Evolutionary conservation across 352 stramenopile species (phyloP).

Genomic region (Phytophthora brassicae): DNA sequence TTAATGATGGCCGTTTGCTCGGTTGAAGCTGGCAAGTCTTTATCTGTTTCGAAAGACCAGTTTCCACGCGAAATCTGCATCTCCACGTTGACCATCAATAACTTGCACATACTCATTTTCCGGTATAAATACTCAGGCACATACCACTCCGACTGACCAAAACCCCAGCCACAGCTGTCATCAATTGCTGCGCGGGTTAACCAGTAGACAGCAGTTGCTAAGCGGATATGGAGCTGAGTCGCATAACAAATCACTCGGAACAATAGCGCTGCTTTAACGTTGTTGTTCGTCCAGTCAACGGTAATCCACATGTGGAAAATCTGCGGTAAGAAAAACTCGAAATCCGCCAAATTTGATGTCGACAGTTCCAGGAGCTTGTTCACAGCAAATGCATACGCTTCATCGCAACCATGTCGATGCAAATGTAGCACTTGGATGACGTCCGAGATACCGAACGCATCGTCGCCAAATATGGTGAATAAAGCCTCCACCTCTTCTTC

Average conservation of each 20-base stretch:
- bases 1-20: slow-evolving; percentile 64
- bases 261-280: slow-evolving; percentile 72
- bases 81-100: slow-evolving; percentile 82
- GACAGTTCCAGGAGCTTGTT: slow-evolving; percentile 75
- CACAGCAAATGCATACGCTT: slow-evolving; percentile 69
- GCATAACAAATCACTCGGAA: slow-evolving; percentile 75
- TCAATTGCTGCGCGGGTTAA: slow-evolving; percentile 74
- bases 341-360: slow-evolving; percentile 64
- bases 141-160: slow-evolving; percentile 73
- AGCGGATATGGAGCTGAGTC: slow-evolving; percentile 72
- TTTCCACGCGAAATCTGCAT: slow-evolving; percentile 71
- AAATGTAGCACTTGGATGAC: slow-evolving; percentile 84
- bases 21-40: slow-evolving; percentile 63
- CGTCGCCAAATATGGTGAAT: slow-evolving; percentile 49
- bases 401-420: slow-evolving; percentile 72
- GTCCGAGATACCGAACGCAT: slow-evolving; percentile 69
- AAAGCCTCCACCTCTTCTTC: slow-evolving; percentile 69
- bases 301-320: slow-evolving; percentile 86
- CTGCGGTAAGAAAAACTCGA: slow-evolving; percentile 85
- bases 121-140: slow-evolving; percentile 76
- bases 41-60: slow-evolving; percentile 63
- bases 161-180: slow-evolving; percentile 79
- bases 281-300: slow-evolving; percentile 74
- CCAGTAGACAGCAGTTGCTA: slow-evolving; percentile 84
- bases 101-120: slow-evolving; percentile 82